Evolutionary conservation across 2,329 filamentous ascomycete genomes (phyloP).

Genomic region (Ilyonectria mors-panacis): DNA sequence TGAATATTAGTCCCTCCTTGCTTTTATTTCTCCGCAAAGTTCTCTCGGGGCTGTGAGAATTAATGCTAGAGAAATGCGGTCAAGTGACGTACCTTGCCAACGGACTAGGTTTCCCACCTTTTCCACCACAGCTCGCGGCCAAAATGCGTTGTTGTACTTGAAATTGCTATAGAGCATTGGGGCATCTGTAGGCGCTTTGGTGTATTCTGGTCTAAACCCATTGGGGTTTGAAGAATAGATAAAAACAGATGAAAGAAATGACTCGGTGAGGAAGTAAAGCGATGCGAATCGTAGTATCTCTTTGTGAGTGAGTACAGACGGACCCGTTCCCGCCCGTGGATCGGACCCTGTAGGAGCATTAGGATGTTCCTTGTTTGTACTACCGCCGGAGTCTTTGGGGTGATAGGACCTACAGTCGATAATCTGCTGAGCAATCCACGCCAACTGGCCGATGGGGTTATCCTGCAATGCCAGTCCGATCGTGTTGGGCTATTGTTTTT

Average conservation of each 20-base stretch:
- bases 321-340: constrained; percentile 32
- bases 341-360: constrained; percentile 25
- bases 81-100: no score
- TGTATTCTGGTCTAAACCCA: constrained; percentile 24
- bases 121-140: constrained; percentile 27
- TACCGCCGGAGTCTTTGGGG: no score
- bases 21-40: no score
- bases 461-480: constrained; percentile 56
- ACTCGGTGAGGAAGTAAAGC: constrained; percentile 46
- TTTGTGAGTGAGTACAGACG: constrained; percentile 37
- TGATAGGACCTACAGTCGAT: constrained; percentile 28
- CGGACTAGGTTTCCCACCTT: constrained; percentile 37
- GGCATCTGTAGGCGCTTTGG: constrained; percentile 28
- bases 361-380: no score
- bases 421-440: constrained; percentile 60
- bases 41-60: no score
- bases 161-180: constrained; percentile 38
- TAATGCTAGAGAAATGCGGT: no score
- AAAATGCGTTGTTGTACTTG: constrained; percentile 40
- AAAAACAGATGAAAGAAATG: constrained; percentile 40
- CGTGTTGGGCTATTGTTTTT: constrained; percentile 53
- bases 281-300: constrained; percentile 41
- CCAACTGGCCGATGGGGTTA: constrained; percentile 59
- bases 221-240: constrained; percentile 36
- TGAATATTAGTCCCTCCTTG: no score